Conservation (phyloP, 805 yeast species). For the Zygotorulaspora chibaensis region DNA sequence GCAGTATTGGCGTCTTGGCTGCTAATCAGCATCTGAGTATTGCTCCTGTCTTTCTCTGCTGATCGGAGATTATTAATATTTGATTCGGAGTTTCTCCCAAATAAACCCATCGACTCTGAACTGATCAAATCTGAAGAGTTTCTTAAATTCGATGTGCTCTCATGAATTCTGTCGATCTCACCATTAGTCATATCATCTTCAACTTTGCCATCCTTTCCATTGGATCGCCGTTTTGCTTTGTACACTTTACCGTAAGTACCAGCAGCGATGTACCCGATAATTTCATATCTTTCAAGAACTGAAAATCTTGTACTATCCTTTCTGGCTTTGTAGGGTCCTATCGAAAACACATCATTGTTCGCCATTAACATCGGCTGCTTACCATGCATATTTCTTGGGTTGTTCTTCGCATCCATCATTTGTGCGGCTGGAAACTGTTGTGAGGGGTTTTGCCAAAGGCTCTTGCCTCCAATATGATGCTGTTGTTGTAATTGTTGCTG, state of each 20-base stretch:
- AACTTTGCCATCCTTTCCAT: constrained; percentile 1
- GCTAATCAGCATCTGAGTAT: not conserved
- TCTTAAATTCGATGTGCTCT: not conserved
- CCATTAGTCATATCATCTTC: constrained; percentile 3
- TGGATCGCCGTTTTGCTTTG: constrained; percentile 59
- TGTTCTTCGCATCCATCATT: constrained; percentile 6
- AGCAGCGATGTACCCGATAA: constrained; percentile 94
- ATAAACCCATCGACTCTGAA: constrained; percentile 1
- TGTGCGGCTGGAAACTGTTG: constrained; percentile 12
- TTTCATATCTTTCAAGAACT: constrained; percentile 80
- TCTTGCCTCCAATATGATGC: constrained; percentile 9
- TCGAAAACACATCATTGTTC: constrained; percentile 48
- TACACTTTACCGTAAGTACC: constrained; percentile 98
- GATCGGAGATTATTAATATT: constrained; percentile 1
- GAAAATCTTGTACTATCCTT: constrained; percentile 63
- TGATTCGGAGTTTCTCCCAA: constrained; percentile 5
- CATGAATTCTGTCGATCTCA: constrained; percentile 4
- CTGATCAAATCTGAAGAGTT: constrained; percentile 1
- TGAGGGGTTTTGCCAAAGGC: constrained; percentile 19
- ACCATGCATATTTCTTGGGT: constrained; percentile 22
- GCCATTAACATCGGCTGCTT: constrained; percentile 50
- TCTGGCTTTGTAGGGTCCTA: constrained; percentile 56
- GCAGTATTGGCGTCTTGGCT: not conserved
- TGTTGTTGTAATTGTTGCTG: constrained; percentile 13
- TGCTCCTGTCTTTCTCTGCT: constrained; percentile 2